Conservation (phyloP, 768 basidiomycete genomes). For the Tulasnella sp. region DNA sequence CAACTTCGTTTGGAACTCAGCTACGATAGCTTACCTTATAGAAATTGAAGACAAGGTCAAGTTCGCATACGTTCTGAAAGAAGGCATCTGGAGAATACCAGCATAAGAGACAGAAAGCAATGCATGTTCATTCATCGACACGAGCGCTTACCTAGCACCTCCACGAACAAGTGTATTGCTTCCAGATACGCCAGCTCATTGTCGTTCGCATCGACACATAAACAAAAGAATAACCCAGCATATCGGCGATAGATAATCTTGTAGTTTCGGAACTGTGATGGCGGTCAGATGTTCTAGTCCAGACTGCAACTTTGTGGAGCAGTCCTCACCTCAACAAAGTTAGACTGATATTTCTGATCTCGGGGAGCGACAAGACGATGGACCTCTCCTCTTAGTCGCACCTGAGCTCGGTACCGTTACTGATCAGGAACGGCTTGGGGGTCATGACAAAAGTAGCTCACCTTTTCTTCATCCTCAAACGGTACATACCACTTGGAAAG, state of each 20-base stretch:
- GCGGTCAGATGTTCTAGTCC: not conserved
- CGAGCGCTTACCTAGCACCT: constrained; percentile 68
- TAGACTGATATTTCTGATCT: constrained; percentile 98
- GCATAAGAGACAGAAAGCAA: constrained; percentile 7
- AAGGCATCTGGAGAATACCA: constrained; percentile 61
- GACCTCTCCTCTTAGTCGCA: constrained; percentile 89
- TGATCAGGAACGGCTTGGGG: not conserved
- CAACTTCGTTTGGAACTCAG: not conserved
- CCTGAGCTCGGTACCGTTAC: too few relatives aligned
- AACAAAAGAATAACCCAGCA: constrained; percentile 94
- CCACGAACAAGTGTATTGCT: constrained; percentile 96
- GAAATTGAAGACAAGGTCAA: constrained; percentile 98
- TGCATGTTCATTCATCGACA: not conserved
- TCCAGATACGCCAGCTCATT: constrained; percentile 96
- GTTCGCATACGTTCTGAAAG: constrained; percentile 97
- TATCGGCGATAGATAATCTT: constrained; percentile 96
- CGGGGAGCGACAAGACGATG: constrained; percentile 91
- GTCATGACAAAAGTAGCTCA: constrained; percentile 24
- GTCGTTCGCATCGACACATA: constrained; percentile 96
- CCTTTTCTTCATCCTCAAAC: constrained; percentile 99
- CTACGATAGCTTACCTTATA: constrained; percentile 55
- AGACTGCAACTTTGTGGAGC: not conserved
- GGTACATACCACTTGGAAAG: constrained; percentile 98
- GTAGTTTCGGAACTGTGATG: constrained; percentile 84
- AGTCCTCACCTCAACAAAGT: constrained; percentile 80